A percentile compares a stretch with the other conserved stretches of the same genome.
These are phyloP conservation scores for Diaporthe helianthi DNA, from an alignment of 2,329 filamentous ascomycete species.

Conservation along the genomic window DNA sequence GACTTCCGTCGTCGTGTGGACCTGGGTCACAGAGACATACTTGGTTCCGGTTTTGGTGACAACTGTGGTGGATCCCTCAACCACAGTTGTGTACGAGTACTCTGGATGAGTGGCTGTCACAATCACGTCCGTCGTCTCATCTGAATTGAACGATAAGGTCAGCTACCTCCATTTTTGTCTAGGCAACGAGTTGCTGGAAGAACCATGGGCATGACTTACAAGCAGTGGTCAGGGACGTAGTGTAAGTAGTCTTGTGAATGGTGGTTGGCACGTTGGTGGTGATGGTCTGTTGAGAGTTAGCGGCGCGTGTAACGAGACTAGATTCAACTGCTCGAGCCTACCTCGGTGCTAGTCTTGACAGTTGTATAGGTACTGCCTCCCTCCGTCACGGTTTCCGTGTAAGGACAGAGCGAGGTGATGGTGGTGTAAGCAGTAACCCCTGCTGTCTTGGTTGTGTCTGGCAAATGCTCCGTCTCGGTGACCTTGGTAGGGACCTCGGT, in stretches of 20 bases:
- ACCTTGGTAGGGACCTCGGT: slow-evolving; percentile 26
- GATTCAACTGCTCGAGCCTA: background rate
- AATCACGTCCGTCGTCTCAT: slow-evolving; percentile 47
- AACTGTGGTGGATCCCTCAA: slow-evolving; percentile 49
- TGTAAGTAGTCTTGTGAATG: slow-evolving; percentile 42
- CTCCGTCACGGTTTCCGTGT: slow-evolving; percentile 30
- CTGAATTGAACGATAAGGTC: slow-evolving; percentile 21
- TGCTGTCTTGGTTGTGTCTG: slow-evolving; percentile 26
- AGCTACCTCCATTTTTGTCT: background rate
- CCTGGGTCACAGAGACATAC: slow-evolving; percentile 47
- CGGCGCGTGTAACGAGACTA: background rate
- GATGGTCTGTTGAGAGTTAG: slow-evolving; percentile 26
- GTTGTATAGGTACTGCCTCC: slow-evolving; percentile 33
- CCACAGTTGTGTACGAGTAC: slow-evolving; percentile 52
- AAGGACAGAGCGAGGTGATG: slow-evolving; percentile 23
- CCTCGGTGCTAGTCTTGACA: slow-evolving; percentile 32
- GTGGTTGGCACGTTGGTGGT: slow-evolving; percentile 35
- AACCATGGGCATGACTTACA: background rate
- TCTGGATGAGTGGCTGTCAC: slow-evolving; percentile 49
- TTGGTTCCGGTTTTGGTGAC: slow-evolving; percentile 52
- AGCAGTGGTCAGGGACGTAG: slow-evolving; percentile 44
- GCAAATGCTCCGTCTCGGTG: slow-evolving; percentile 12
- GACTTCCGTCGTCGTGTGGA: slow-evolving; percentile 42
- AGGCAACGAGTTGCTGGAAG: background rate
- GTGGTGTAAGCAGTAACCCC: slow-evolving; percentile 23